A percentile compares a stretch with the other conserved stretches of the same genome.
phyloP scores from a whole-genome alignment of 2,329 filamentous ascomycete species.

The Aspergillus hiratsukae region DNA sequence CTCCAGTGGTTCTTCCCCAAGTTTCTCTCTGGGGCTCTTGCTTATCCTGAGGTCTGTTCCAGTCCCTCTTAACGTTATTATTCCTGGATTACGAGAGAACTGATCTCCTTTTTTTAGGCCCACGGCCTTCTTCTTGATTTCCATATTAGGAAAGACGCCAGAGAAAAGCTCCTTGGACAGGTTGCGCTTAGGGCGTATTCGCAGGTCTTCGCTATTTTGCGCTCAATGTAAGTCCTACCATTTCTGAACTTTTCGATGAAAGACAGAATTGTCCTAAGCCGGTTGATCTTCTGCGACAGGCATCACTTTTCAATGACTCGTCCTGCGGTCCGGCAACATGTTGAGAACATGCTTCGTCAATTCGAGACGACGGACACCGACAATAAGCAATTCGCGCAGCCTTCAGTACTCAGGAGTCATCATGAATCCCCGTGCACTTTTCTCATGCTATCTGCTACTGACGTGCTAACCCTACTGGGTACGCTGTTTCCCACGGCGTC shows the following conservation, averaged over 20 bases:
- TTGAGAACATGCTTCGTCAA: conserved; percentile 36
- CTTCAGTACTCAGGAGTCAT: conserved; percentile 54
- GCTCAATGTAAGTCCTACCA: conserved; percentile 56
- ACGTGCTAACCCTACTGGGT: conserved; percentile 75
- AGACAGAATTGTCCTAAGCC: not conserved
- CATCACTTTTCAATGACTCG: conserved; percentile 34
- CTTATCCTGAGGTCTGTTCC: conserved; percentile 71
- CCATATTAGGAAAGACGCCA: conserved; percentile 84
- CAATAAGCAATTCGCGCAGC: not conserved
- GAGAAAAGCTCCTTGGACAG: conserved; percentile 68
- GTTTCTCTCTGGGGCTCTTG: conserved; percentile 77
- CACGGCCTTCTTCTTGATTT: conserved; percentile 73
- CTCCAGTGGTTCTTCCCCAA: conserved; percentile 89
- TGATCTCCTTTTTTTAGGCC: conserved; percentile 41
- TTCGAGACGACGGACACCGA: conserved; percentile 16
- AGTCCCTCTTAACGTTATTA: not conserved
- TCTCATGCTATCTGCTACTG: conserved; percentile 72
- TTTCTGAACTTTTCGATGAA: not conserved
- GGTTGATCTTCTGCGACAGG: conserved; percentile 15
- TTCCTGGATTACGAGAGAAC: conserved; percentile 15
- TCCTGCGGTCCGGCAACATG: conserved; percentile 29
- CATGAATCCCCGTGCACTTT: conserved; percentile 50
- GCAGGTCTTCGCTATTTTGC: conserved; percentile 70
- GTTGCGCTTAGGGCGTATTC: conserved; percentile 76
- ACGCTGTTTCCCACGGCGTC: conserved; percentile 64